Evolutionary conservation across 306 rosid species (phyloP), one percentile per base, ranked within the genome.

Genomic region (Lathyrus aphaca): DNA sequence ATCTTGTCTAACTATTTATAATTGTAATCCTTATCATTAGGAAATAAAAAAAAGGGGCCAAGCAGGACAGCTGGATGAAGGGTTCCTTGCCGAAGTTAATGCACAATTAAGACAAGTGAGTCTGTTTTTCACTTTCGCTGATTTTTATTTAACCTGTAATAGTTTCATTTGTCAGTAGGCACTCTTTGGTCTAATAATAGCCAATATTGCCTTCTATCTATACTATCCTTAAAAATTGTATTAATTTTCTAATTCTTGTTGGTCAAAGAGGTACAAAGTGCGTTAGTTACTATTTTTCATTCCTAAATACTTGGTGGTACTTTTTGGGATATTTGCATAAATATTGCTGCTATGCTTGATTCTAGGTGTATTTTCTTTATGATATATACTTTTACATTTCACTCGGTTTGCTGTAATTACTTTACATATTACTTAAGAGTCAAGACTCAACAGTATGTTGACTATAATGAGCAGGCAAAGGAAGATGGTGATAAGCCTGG

Each of bases 401-500:
- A 46, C 75, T 18, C 68, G 48, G 39, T 53, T 44, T 25, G 15
- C 21, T 44, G 50, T 15, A 60, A 13, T 67, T 50, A 48, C 60
- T 6, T 46, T 53, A 23, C 18, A 38, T 66, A 62, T 48, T 17
- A 42, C 64, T 57, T 32, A 35, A 4, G 8, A 35, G 10, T 35
- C 35, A 42, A 68, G 69, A 53, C 48, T 56, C 32, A 71, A 49
- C 58, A 37, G 59, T 70, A 45, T 70, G 58, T 80, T 54, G 57
- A 62, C 77, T 32, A 39, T 84, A 51, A 69, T 76, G 75, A 81
- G 46, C 84, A 88, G 97, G 97, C 94, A 53, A 90, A 90, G 77
- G 97, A 81, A 88, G 97, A 93, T 74, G 97, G 85, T 35, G 98
- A 93, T 81, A 93, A 88, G 85, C 98, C 98, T 8, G 98, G 98